Evolutionary conservation across 31 red algal genomes (phyloP).

Genomic region (Asparagopsis taxiformis): DNA sequence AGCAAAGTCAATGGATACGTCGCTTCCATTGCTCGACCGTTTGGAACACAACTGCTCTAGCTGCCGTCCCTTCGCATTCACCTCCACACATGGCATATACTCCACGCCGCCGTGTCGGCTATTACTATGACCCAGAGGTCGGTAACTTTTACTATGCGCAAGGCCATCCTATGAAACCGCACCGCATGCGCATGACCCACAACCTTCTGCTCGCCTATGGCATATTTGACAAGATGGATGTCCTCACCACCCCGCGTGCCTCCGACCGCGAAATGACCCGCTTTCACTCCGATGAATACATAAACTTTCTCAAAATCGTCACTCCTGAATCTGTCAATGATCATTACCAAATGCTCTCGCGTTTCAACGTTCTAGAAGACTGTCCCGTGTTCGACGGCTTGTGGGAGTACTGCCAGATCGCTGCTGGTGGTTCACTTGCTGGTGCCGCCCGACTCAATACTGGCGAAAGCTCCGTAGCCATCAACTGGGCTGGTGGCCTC

Average conservation of each 20-base stretch:
- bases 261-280: constrained; percentile 88
- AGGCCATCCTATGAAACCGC: constrained; percentile 97
- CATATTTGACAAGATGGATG: constrained; percentile 64
- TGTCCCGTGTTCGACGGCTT: constrained; percentile 90
- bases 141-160: constrained; percentile 97
- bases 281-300: constrained; percentile 96
- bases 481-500: constrained; percentile 97
- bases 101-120: constrained; percentile 39
- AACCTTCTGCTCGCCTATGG: constrained; percentile 93
- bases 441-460: constrained; percentile 80
- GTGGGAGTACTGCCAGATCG: constrained; percentile 84
- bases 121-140: constrained; percentile 77
- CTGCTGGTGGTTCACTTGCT: constrained; percentile 84
- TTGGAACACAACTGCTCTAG: neutral
- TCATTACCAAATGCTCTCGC: constrained; percentile 39
- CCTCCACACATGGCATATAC: constrained; percentile 20
- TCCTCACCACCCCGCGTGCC: constrained; percentile 72
- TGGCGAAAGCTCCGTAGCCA: constrained; percentile 80
- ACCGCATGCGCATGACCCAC: constrained; percentile 94
- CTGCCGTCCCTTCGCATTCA: neutral
- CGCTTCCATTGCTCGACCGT: neutral
- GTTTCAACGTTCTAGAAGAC: constrained; percentile 87
- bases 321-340: constrained; percentile 73
- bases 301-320: constrained; percentile 87
- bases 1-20: neutral